Percentiles rank a stretch among this genome's conserved stretches.
Conservation (phyloP, 139 green algal species). For the Ulvella scutata region DNA sequence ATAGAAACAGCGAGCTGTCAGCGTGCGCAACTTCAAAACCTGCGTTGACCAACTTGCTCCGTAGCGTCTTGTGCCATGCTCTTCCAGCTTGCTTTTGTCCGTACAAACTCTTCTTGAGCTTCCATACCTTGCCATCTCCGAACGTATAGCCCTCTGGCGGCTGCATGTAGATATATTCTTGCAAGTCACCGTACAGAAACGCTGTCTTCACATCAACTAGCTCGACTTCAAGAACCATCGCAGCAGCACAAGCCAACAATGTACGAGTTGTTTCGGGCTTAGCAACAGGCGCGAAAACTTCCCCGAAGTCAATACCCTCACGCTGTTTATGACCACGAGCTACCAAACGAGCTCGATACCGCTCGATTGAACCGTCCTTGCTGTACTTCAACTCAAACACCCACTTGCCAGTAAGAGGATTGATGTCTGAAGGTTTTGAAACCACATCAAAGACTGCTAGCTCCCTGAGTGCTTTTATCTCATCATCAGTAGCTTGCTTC, state of each 20-base stretch:
- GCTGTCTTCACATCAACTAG: constrained; percentile 34
- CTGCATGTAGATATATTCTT: constrained; percentile 20
- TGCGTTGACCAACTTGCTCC: constrained; percentile 5
- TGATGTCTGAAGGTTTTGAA: neutral
- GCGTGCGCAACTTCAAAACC: constrained; percentile 10
- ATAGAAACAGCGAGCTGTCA: constrained; percentile 20
- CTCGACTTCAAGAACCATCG: constrained; percentile 16
- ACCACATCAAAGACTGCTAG: neutral
- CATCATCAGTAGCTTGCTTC: neutral
- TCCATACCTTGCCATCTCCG: neutral
- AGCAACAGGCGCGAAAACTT: constrained; percentile 23
- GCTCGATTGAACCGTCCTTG: neutral
- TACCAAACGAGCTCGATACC: constrained; percentile 21
- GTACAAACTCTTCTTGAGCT: constrained; percentile 22
- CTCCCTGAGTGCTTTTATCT: neutral
- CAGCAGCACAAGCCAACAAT: constrained; percentile 13
- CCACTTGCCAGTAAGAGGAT: neutral
- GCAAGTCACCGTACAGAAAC: constrained; percentile 16
- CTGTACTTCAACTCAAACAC: neutral
- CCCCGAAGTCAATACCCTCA: constrained; percentile 20
- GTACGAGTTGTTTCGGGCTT: constrained; percentile 12
- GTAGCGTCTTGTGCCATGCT: constrained; percentile 19
- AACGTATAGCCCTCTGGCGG: constrained; percentile 14
- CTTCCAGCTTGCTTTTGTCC: constrained; percentile 25
- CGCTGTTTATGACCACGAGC: constrained; percentile 16